Evolutionary conservation across 2,329 filamentous ascomycete genomes (phyloP), one percentile per base, ranked within the genome.

Genomic region (Mycosphaerella sp.): DNA sequence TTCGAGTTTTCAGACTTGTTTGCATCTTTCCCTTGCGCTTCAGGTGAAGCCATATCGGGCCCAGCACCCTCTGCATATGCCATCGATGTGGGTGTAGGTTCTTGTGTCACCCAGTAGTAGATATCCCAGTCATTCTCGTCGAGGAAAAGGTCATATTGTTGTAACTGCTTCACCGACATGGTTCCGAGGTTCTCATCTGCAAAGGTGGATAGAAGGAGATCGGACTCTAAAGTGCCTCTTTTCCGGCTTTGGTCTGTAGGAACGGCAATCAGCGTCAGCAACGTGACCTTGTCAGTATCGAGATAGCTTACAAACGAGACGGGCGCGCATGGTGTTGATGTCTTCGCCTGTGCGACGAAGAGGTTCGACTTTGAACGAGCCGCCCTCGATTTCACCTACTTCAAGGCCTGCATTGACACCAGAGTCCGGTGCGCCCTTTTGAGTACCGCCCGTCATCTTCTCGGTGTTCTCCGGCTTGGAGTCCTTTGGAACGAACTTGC

Each of bases 71-170:
- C 78, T 4, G 78, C 76, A 41, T 75, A 75, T 51, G 80, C 75
- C 47, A 75, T 69, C 30, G 81, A 78, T n/a, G 79, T 79, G 1
- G 76, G 73, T 4, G 79, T 73, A 10, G 84, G 77, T 62, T 89
- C 83, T 71, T 98, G 93, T 13, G 93, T 98, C 3, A 87, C 89
- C 93, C 93, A 98, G 78, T 98, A 98, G 78, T 98, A 98, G 56
- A 98, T 96, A 69, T 98, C 93, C 93, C 93, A 98, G 75, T 98
- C 93, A 71, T 98, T 98, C 74, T 98, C 93, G 71, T 98, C 93
- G 50, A 98, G 82, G 75, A 98, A 94, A 25, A 79, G 75, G 69
- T 97, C 91, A 75, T 93, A 97, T 71, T 95, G 81, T 62, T 80
- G 72, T 62, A 97, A 82, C 66, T 94, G 86, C 44, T 76, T 71